Base-by-base conservation (phyloP, 2,329 filamentous ascomycete genomes). In the Arthroderma sp. region DNA sequence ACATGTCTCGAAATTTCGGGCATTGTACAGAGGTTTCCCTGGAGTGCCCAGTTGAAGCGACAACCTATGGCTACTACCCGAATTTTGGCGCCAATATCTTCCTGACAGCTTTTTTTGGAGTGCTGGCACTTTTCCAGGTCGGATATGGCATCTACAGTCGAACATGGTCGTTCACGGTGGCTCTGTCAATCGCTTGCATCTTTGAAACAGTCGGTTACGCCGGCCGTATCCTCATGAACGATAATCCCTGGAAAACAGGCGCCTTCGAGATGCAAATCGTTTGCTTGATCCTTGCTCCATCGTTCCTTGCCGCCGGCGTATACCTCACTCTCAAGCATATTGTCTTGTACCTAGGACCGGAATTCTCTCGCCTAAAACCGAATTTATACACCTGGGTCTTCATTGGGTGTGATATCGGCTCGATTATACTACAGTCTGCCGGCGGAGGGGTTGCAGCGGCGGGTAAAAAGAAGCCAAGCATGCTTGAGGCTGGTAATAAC, bases 291-390 rank as follows among this genome's bases (percentile, higher is more conserved):
- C 69, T 80, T 30, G 71, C 68, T 0, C 75, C 74, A 5, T 75
- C 71, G 15, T 78, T 74, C 56, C 57, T 72, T 44, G 70, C 70
- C 5, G 77, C 69, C 3, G 69, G 65, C 45, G 71, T 78, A 52
- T 77, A 76, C 60, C 56, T 79, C 29, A 71, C 68, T 4, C 64
- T 79, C 8, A 74, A 75, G 33, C 72, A 77, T 42, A 67, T 78
- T 49, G 70, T 78, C 45, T 56, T 73, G n/a, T 65, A 67, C 40
- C 74, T 77, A 44, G 76, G 76, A 4, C 57, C 63, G 1, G 57
- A 69, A 41, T 60, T 69, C 48, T 72, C 70, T 22, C 62, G 64
- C 28, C 61, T 74, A 43, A 64, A 62, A 36, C 68, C 72, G 5
- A 58, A 61, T 4, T 62, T 68, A 43, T 78, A 77, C 56, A 77